Conservation (phyloP, 768 basidiomycete species). For the Boletus insuetus region DNA sequence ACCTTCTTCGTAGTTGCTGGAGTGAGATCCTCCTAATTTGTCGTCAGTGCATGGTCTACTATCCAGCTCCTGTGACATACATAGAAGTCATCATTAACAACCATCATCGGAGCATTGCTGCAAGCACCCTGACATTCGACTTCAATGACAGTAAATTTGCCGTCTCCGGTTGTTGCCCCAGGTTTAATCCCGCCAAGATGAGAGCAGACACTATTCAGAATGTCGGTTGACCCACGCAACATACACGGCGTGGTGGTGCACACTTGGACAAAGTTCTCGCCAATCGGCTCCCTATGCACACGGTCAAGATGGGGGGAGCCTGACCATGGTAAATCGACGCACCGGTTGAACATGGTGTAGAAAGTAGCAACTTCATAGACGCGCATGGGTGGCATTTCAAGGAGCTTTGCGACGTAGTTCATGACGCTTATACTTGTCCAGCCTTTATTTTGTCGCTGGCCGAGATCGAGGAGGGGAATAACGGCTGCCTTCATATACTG, state of each 20-base stretch:
- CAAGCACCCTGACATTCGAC: conserved; percentile 99
- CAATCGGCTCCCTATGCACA: conserved; percentile 79
- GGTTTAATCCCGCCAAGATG: conserved; percentile 84
- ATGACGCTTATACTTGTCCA: conserved; percentile 99
- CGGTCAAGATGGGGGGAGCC: not conserved
- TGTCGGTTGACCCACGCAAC: conserved; percentile 87
- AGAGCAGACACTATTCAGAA: conserved; percentile 77
- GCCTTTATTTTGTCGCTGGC: conserved; percentile 95
- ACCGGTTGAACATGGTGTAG: conserved; percentile 99
- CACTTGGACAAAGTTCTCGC: conserved; percentile 91
- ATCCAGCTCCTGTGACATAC: conserved; percentile 42
- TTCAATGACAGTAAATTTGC: conserved; percentile 96
- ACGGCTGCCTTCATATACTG: conserved; percentile 99
- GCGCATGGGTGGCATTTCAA: conserved; percentile 96
- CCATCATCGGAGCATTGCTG: conserved; percentile 97
- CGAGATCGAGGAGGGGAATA: conserved; percentile 94
- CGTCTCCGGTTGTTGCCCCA: conserved; percentile 92
- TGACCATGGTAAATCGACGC: conserved; percentile 19
- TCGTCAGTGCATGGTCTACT: conserved; percentile 7
- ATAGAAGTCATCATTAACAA: conserved; percentile 95
- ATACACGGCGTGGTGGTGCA: conserved; percentile 99
- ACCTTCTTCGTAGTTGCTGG: conserved; percentile 72
- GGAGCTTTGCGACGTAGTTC: conserved; percentile 94
- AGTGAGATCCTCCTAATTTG: conserved; percentile 76
- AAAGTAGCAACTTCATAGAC: conserved; percentile 99